Percentiles rank a stretch among this genome's conserved stretches.
Evolutionary conservation across 306 rosid species (phyloP).

Genomic region (Trichosanthes cucumerina): DNA sequence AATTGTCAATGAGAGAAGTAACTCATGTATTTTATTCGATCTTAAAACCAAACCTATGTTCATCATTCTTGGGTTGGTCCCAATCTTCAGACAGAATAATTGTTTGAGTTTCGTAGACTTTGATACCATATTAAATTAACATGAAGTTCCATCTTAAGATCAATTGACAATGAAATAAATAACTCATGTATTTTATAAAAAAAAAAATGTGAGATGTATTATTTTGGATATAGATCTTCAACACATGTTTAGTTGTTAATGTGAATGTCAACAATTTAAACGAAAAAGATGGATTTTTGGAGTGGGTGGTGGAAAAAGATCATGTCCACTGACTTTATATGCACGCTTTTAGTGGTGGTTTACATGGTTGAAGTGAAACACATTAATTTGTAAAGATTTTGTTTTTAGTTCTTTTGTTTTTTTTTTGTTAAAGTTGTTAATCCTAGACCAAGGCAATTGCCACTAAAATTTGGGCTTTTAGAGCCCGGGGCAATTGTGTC

Average conservation of each 20-base stretch:
- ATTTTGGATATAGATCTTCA: no score
- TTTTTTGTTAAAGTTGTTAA: neutral
- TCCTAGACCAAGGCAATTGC: neutral
- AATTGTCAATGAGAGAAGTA: no score
- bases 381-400: neutral
- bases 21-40: no score
- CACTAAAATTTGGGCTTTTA: neutral
- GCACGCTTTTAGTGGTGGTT: neutral
- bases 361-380: neutral
- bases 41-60: no score
- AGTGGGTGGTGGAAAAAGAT: neutral
- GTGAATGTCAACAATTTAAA: neutral
- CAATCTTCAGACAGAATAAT: no score
- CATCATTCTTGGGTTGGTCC: no score
- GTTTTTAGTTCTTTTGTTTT: neutral
- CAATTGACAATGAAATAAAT: no score
- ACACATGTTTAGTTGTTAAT: neutral
- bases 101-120: no score
- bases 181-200: no score
- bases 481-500: neutral
- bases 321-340: neutral
- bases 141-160: no score
- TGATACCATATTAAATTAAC: no score
- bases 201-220: no score
- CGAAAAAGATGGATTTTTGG: neutral